phyloP scores from a whole-genome alignment of 2,329 filamentous ascomycete genomes.

The Alternaria metachromatica region DNA sequence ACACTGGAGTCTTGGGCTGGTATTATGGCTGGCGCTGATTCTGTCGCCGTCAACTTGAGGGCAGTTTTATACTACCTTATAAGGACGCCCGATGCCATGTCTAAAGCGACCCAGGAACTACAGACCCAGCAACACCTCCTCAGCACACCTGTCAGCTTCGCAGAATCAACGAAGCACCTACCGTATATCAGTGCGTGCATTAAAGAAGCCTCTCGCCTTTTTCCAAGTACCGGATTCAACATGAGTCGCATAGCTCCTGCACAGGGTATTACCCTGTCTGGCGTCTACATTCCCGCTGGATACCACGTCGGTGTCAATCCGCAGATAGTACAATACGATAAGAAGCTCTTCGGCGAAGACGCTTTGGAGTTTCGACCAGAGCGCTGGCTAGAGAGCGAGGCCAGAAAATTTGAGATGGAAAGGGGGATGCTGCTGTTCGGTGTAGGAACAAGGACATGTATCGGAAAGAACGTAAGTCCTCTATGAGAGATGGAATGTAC shows the following conservation, averaged over 20 bases:
- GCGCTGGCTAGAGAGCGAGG: background rate
- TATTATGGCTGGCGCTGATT: constrained; percentile 47
- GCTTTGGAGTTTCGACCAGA: background rate
- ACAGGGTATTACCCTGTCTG: background rate
- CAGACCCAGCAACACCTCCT: background rate
- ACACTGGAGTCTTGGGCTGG: constrained; percentile 36
- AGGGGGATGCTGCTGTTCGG: background rate
- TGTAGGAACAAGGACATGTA: background rate
- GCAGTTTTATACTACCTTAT: background rate
- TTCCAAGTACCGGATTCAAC: background rate
- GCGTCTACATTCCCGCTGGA: background rate
- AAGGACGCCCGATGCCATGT: background rate
- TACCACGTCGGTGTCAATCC: background rate
- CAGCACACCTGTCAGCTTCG: background rate
- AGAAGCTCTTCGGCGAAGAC: background rate
- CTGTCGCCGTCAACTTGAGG: constrained; percentile 41
- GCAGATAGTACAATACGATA: background rate
- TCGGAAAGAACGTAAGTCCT: background rate
- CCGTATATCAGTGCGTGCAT: background rate
- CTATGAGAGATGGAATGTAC: background rate
- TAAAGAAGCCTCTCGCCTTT: background rate
- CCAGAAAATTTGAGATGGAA: background rate
- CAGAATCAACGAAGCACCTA: background rate
- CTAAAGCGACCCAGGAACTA: background rate
- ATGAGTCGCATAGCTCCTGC: background rate